Percentiles rank a stretch among this genome's conserved stretches.
phyloP scores from a whole-genome alignment of 306 rosid species.

The Castanea crenata region DNA sequence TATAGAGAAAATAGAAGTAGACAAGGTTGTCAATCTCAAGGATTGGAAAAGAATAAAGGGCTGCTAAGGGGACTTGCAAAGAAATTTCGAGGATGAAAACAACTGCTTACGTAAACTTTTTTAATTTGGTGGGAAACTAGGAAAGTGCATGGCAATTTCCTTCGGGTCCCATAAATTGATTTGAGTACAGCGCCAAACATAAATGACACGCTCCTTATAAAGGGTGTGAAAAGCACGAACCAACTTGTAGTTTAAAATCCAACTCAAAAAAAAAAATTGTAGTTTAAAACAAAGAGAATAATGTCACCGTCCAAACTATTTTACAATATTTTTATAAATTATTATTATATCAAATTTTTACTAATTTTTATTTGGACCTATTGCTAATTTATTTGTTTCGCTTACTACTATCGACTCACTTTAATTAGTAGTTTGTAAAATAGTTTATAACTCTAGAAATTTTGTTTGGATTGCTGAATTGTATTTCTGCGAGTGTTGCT shows the following conservation, averaged over 20 bases:
- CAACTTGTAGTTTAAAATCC: no score
- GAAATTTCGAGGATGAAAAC: conserved; percentile 22
- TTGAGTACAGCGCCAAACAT: not conserved
- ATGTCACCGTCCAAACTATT: accelerated
- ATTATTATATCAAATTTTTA: accelerated
- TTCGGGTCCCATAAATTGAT: conserved; percentile 11
- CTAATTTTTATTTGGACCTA: accelerated
- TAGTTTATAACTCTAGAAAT: no score
- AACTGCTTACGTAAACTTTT: not conserved
- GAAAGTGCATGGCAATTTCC: conserved; percentile 47
- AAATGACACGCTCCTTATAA: no score
- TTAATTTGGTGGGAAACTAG: not conserved
- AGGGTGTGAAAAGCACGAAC: not conserved
- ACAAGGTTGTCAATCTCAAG: not conserved
- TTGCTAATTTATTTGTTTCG: no score
- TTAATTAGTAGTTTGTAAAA: accelerated
- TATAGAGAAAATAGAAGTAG: not conserved
- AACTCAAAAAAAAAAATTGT: no score
- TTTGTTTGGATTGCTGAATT: no score
- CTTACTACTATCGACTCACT: accelerated
- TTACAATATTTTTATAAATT: no score
- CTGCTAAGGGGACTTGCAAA: conserved; percentile 6
- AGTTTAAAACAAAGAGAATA: no score
- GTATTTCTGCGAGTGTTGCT: no score
- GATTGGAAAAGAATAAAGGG: not conserved